These are phyloP conservation scores for Poteriospumella lacustris DNA, from an alignment of 108 stramenopile genomes.

Conservation along the genomic window DNA sequence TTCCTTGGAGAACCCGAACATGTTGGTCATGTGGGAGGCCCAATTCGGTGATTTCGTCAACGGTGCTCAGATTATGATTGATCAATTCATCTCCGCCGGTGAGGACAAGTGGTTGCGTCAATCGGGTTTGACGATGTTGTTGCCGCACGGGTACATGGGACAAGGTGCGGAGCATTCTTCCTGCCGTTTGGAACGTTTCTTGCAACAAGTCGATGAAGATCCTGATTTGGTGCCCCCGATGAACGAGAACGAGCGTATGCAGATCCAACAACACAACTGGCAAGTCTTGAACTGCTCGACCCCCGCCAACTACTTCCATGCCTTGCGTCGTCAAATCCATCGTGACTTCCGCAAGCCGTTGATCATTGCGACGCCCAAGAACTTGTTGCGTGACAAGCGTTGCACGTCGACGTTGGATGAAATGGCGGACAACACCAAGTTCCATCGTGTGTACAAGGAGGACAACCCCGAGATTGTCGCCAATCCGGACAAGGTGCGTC, in stretches of 20 bases:
- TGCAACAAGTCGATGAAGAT: conserved; percentile 92
- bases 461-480: conserved; percentile 59
- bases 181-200: conserved; percentile 93
- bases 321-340: conserved; percentile 88
- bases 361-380: conserved; percentile 92
- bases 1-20: conserved; percentile 90
- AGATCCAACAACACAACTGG: conserved; percentile 92
- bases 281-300: conserved; percentile 95
- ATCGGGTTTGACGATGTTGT: conserved; percentile 82
- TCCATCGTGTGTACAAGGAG: conserved; percentile 77
- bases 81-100: conserved; percentile 93
- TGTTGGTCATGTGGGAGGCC: conserved; percentile 92
- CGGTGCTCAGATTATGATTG: conserved; percentile 95
- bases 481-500: conserved; percentile 74
- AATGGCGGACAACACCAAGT: conserved; percentile 81
- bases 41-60: conserved; percentile 99
- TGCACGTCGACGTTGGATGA: conserved; percentile 79
- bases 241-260: conserved; percentile 75
- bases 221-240: conserved; percentile 82
- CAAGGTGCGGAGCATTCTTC: conserved; percentile 97
- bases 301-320: conserved; percentile 98
- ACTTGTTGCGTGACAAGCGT: conserved; percentile 78
- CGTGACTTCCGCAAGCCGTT: conserved; percentile 99
- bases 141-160: conserved; percentile 98
- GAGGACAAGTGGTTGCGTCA: conserved; percentile 99